Evolutionary conservation across 257 asterid genomes (phyloP), one percentile per base, ranked within the genome.

Genomic region (Primulina eburnea): DNA sequence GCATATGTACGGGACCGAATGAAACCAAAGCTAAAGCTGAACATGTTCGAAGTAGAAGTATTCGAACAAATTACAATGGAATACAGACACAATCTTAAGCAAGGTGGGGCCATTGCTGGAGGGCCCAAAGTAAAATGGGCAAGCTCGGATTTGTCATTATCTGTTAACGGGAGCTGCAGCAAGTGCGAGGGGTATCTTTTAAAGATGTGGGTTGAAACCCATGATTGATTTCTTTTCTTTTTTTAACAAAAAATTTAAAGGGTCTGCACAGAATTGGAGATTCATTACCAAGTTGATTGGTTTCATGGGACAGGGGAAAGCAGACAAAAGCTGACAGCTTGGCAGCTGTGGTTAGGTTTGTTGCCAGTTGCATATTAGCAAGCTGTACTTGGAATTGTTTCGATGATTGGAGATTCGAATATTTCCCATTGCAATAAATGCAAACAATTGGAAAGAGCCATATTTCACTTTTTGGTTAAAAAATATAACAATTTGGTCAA

Each of bases 11-110:
- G 97, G 78, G 99, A 93, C 75, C 76, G 64, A 35, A 89, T 90
- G 96, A 82, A 71, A 17, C 90, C 92, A 4, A 72, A 74, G 69
- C 11, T 81, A 69, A 86, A 79, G 8, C 4, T 93, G 52, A 91
- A 91, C 83, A 91, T 91, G 99, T 91, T 94, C 70, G 95, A 91
- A 53, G 89, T 78, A 4, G 95, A 94, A 83, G 97, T 91, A 1
- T 84, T 94, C 66, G 99, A 94, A 66, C 97, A 85, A 16, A 76
- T 94, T 56, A 92, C 89, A 32, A 17, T 85, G 17, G 99, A 94
- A 82, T 94, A 91, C 21, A 87, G 99, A 75, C 99, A 91, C 85
- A 94, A 80, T 79, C 76, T 91, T 43, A 86, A 80, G 70, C 73
- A 35, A 14, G 75, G 68, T 61, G 83, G 80, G 74, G 30, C 77